Evolutionary conservation across 306 rosid species (phyloP).

Genomic region (Oxytropis ochrocephala): DNA sequence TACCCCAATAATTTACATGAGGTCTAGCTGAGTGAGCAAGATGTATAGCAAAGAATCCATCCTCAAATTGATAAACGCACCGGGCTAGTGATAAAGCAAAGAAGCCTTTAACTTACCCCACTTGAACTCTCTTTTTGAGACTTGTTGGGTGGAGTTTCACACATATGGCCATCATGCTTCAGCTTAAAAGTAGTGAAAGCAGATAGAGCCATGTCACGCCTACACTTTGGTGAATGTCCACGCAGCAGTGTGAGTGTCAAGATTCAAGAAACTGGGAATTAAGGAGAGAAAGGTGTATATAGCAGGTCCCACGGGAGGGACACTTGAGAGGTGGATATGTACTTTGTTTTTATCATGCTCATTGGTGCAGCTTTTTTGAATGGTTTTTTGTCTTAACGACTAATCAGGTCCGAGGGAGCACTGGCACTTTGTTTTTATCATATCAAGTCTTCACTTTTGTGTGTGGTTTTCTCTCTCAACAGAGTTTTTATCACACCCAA

Average conservation of each 20-base stretch:
- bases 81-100: conserved; percentile 32
- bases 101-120: conserved; percentile 32
- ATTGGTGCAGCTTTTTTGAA: too few species aligned
- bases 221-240: conserved; percentile 19
- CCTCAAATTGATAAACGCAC: too few species aligned
- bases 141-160: conserved; percentile 28
- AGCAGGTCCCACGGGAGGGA: conserved; percentile 4
- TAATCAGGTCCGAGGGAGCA: too few species aligned
- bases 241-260: not conserved
- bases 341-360: too few species aligned
- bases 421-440: too few species aligned
- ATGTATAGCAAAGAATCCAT: too few species aligned
- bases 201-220: conserved; percentile 37
- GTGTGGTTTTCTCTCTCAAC: too few species aligned
- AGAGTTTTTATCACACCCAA: too few species aligned
- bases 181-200: conserved; percentile 51
- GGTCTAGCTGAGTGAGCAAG: too few species aligned
- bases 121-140: conserved; percentile 32
- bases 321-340: conserved; percentile 18
- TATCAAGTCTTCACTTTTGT: too few species aligned
- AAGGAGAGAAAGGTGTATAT: not conserved
- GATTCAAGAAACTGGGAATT: not conserved
- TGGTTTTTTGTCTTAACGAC: too few species aligned
- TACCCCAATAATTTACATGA: too few species aligned
- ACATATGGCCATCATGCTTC: conserved; percentile 40